phyloP scores from a whole-genome alignment of 2,329 filamentous ascomycete species.

The Nigrograna mackinnonii region DNA sequence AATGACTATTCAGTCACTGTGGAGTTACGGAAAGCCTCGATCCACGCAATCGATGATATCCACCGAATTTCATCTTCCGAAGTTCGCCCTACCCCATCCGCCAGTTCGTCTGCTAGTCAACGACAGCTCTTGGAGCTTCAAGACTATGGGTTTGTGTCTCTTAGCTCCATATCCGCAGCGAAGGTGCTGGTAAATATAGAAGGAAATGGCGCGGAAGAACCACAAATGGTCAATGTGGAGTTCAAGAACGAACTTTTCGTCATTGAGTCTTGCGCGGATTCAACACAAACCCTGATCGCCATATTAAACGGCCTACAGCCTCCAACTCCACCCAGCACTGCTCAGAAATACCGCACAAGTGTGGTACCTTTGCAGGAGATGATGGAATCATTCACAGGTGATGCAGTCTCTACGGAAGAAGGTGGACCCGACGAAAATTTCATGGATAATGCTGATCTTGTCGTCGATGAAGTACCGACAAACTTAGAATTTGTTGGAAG shows the following conservation, averaged over 20 bases:
- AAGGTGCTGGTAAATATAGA: slow-evolving; percentile 67
- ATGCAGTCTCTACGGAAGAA: slow-evolving; percentile 70
- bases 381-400: slow-evolving; percentile 85
- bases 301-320: slow-evolving; percentile 80
- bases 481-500: slow-evolving; percentile 56
- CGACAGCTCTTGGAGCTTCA: slow-evolving; percentile 56
- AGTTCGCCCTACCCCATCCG: slow-evolving; percentile 8
- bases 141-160: slow-evolving; percentile 76
- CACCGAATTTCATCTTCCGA: slow-evolving; percentile 46
- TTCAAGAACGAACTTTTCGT: slow-evolving; percentile 85
- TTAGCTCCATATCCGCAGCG: slow-evolving; percentile 86
- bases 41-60: slow-evolving; percentile 81
- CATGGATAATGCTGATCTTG: slow-evolving; percentile 41
- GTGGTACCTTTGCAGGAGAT: slow-evolving; percentile 86
- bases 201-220: slow-evolving; percentile 58
- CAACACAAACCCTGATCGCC: slow-evolving; percentile 85
- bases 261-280: slow-evolving; percentile 94
- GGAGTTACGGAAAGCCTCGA: slow-evolving; percentile 76
- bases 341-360: slow-evolving; percentile 84
- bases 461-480: slow-evolving; percentile 45
- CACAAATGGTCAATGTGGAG: slow-evolving; percentile 76
- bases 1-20: slow-evolving; percentile 66
- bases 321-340: slow-evolving; percentile 79
- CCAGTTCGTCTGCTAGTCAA: slow-evolving; percentile 23
- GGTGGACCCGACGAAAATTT: slow-evolving; percentile 56